Percentiles rank a stretch among this genome's conserved stretches.
These are phyloP conservation scores for Botrytis pseudocinerea DNA, from an alignment of 2,329 filamentous ascomycete genomes.

Conservation along the genomic window DNA sequence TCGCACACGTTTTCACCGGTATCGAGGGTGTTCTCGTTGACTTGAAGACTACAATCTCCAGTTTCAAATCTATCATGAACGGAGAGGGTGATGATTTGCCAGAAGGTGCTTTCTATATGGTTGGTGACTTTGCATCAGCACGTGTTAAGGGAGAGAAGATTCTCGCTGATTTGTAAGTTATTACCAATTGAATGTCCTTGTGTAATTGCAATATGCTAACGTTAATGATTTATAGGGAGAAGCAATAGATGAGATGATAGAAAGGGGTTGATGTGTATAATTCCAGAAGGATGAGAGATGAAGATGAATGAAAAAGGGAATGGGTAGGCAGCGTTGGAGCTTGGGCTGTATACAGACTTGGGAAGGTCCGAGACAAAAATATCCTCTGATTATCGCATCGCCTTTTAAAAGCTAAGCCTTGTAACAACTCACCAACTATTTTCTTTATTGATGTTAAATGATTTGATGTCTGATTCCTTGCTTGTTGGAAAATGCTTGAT, in stretches of 20 bases:
- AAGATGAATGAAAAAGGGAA: slow-evolving; percentile 27
- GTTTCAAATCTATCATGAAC: slow-evolving; percentile 83
- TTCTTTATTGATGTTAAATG: slow-evolving; percentile 22
- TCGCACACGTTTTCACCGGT: slow-evolving; percentile 77
- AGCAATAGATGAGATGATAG: slow-evolving; percentile 26
- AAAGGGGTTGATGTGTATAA: slow-evolving; percentile 30
- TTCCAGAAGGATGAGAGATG: slow-evolving; percentile 33
- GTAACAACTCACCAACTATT: slow-evolving; percentile 24
- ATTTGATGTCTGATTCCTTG: slow-evolving; percentile 1
- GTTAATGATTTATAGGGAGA: slow-evolving; percentile 21
- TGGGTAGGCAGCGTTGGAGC: slow-evolving; percentile 26
- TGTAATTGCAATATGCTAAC: neutral
- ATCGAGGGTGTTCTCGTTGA: slow-evolving; percentile 82
- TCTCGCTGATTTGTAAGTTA: slow-evolving; percentile 73
- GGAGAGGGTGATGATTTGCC: slow-evolving; percentile 96
- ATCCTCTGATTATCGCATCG: slow-evolving; percentile 33
- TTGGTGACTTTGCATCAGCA: slow-evolving; percentile 91
- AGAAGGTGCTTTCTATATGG: slow-evolving; percentile 66
- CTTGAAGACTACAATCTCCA: slow-evolving; percentile 96
- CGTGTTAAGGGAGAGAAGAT: slow-evolving; percentile 99
- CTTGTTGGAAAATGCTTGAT: neutral
- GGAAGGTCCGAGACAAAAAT: slow-evolving; percentile 24
- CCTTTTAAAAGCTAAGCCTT: slow-evolving; percentile 27
- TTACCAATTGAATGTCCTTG: neutral
- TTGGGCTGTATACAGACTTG: slow-evolving; percentile 35